Conservation (phyloP, 139 green algal species). For the Astrephomene gubernaculifera region DNA sequence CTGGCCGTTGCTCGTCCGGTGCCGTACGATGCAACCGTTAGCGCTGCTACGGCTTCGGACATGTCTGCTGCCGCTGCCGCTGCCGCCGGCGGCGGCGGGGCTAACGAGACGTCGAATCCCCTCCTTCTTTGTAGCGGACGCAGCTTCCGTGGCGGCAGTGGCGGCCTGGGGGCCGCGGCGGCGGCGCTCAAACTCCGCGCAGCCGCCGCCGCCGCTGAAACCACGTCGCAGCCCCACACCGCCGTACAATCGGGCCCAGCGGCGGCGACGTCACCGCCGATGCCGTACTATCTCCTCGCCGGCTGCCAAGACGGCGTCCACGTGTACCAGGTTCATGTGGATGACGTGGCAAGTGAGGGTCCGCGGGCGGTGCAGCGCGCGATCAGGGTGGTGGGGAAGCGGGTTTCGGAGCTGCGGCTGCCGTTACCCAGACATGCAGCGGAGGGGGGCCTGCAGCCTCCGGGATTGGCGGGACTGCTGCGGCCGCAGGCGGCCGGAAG, state of each 20-base stretch:
- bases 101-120: too few species aligned
- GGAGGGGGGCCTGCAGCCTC: too few species aligned
- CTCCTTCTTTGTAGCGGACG: not conserved
- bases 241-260: too few species aligned
- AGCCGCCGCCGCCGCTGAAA: not conserved
- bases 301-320: slow-evolving; percentile 34
- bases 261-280: not conserved
- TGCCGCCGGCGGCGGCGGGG: not conserved
- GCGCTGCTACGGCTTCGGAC: too few species aligned
- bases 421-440: not conserved
- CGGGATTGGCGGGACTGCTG: too few species aligned
- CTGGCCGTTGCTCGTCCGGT: not conserved
- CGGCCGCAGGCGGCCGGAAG: too few species aligned
- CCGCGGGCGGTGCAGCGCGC: slow-evolving; percentile 1
- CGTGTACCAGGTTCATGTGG: slow-evolving; percentile 8
- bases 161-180: not conserved
- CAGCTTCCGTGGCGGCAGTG: not conserved
- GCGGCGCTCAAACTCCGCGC: not conserved
- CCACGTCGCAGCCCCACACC: not conserved
- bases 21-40: not conserved
- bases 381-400: slow-evolving; percentile 5
- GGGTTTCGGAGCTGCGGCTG: slow-evolving; percentile 23
- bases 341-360: not conserved
- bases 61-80: not conserved
- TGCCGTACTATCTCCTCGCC: slow-evolving; percentile 16